Conservation (phyloP, 371 early-diverging fungal genomes). For the Syncephalastrum contaminatum region DNA sequence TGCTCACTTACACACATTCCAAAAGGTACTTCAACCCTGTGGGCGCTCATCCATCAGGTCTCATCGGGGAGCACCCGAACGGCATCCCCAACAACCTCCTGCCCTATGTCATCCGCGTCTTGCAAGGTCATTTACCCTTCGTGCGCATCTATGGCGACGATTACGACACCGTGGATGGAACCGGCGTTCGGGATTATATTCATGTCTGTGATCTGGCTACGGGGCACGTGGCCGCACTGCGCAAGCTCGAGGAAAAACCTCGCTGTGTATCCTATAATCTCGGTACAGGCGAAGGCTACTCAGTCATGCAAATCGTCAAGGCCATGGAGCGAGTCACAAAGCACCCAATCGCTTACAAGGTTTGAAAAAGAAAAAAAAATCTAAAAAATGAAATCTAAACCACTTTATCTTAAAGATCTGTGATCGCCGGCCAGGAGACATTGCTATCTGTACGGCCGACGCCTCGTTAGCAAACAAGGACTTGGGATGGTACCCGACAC, state of each 20-base stretch:
- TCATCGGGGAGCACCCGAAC: slow-evolving; percentile 86
- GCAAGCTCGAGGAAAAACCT: slow-evolving; percentile 54
- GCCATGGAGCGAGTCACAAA: slow-evolving; percentile 74
- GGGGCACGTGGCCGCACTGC: slow-evolving; percentile 82
- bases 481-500: slow-evolving; percentile 74
- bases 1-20: slow-evolving; percentile 4
- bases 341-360: slow-evolving; percentile 61
- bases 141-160: slow-evolving; percentile 83
- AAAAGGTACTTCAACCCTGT: slow-evolving; percentile 93
- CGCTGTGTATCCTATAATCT: slow-evolving; percentile 79
- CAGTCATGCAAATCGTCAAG: slow-evolving; percentile 83
- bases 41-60: slow-evolving; percentile 83
- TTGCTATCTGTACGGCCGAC: slow-evolving; percentile 79
- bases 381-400: not conserved
- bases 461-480: slow-evolving; percentile 68
- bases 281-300: slow-evolving; percentile 83
- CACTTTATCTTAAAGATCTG: slow-evolving; percentile 32
- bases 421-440: slow-evolving; percentile 80
- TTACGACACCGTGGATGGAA: slow-evolving; percentile 87
- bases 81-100: slow-evolving; percentile 88
- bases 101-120: slow-evolving; percentile 84
- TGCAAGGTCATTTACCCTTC: slow-evolving; percentile 67
- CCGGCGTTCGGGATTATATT: slow-evolving; percentile 90
- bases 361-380: not conserved
- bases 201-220: slow-evolving; percentile 87